Evolutionary conservation across 1,139 yeast species (phyloP).

Genomic region (Candida labiduridarum): DNA sequence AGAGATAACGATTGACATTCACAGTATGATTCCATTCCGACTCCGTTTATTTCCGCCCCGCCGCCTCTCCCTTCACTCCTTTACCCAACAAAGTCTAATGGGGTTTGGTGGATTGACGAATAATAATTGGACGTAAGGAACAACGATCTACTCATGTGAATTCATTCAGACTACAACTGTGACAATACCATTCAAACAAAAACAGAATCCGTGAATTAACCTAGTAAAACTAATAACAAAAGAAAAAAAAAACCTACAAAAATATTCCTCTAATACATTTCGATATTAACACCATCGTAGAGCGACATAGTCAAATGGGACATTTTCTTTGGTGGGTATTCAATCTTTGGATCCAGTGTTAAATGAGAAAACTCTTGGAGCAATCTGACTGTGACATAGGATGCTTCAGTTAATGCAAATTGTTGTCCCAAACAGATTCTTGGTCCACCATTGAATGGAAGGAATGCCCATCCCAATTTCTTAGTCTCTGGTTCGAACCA

Average conservation of each 20-base stretch:
- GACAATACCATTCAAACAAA: too few relatives aligned
- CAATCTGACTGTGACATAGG: constrained; percentile 47
- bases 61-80: too few relatives aligned
- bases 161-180: too few relatives aligned
- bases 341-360: constrained; percentile 16
- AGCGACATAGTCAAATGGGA: constrained; percentile 39
- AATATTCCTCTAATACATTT: constrained; percentile 11
- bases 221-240: background rate
- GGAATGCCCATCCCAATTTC: constrained; percentile 51
- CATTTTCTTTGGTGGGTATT: constrained; percentile 37
- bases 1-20: too few relatives aligned
- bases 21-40: too few relatives aligned
- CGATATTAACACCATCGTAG: constrained; percentile 26
- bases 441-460: constrained; percentile 65
- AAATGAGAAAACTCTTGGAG: constrained; percentile 31
- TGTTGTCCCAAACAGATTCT: constrained; percentile 63
- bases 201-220: background rate
- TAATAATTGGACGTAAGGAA: background rate
- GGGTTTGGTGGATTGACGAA: too few relatives aligned
- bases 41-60: too few relatives aligned
- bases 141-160: background rate
- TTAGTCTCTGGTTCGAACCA: constrained; percentile 43
- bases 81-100: too few relatives aligned
- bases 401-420: constrained; percentile 59
- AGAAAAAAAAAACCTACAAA: background rate